Evolutionary conservation across 306 rosid species (phyloP).

Genomic region (Calophaca sinica): DNA sequence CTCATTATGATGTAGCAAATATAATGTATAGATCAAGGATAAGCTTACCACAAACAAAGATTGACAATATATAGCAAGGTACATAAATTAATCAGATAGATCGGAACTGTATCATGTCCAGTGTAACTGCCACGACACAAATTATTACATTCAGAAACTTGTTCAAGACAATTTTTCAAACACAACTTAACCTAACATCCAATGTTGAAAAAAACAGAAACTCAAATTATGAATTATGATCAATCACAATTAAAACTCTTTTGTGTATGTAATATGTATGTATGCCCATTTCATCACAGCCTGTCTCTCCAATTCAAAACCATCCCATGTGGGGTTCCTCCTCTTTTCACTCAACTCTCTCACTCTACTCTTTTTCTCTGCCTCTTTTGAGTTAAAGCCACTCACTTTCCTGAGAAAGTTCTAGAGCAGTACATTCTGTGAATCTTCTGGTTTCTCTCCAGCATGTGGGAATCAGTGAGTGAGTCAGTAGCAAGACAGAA

Average conservation of each 20-base stretch:
- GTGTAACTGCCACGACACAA: no score
- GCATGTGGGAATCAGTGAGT: constrained; percentile 96
- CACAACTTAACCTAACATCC: constrained; percentile 15
- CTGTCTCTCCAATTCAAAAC: constrained; percentile 74
- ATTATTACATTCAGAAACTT: no score
- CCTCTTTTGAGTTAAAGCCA: constrained; percentile 39
- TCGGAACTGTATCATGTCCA: no score
- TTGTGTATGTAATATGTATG: not conserved
- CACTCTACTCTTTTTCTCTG: constrained; percentile 30
- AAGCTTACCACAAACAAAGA: no score
- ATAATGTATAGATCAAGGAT: no score
- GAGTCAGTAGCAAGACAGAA: constrained; percentile 67
- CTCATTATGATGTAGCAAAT: no score
- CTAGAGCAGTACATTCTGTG: constrained; percentile 43
- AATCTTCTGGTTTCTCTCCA: constrained; percentile 48
- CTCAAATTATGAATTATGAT: constrained; percentile 40
- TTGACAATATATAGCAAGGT: no score
- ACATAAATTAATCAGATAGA: no score
- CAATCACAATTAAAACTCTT: no score
- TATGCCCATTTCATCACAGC: constrained; percentile 83
- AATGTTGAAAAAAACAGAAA: constrained; percentile 37
- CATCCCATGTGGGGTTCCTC: constrained; percentile 76
- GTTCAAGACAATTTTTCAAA: no score
- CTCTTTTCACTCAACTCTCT: constrained; percentile 17
- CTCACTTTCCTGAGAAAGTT: constrained; percentile 42